Base-by-base conservation (phyloP, 176 grass and related monocot genomes). In the Eremochloa ophiuroides region DNA sequence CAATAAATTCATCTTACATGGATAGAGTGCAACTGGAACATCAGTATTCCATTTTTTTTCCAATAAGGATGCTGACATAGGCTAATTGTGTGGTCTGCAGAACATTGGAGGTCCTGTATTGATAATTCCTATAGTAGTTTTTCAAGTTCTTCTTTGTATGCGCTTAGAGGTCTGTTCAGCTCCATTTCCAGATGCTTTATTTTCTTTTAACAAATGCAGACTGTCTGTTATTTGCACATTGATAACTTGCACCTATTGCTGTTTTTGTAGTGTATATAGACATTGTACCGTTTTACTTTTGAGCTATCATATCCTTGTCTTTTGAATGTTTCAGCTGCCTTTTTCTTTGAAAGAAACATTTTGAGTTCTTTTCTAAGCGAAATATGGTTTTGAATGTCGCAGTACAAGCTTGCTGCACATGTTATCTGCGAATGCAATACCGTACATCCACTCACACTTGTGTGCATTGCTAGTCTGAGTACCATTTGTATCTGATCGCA, bases 121-220 rank as follows among this genome's bases (percentile, higher is more conserved):
- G 74, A 89, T 85, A 83, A 87, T 91, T 87, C 93, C 93, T 62
- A 63, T 85, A 27, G 43, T 89, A 69, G 28, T 73, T 83, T 91
- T 83, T 77, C 78, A 91, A 81, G 84, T 91, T 94, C 83, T 94
- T 80, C 78, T 94, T 18, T 91, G 93, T 85, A 87, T 89, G 93
- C 89, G 58, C 70, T 70, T 94, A 71, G 93, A 94, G 87, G 93
- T 94, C 22, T 89, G 76, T 71, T 77, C n/a, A 74, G 41, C 37
- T 82, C 41, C 25, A 69, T 66, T 67, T 44, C 63, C 20, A 69
- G 64, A 73, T 73, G 16, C 27, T 71, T 84, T 51, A 18, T 74
- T 44, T 14, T 35, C 48, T 31, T 75, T 12, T 42, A 79, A 55
- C 30, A 59, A 59, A 12, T 69, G 17, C 73, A 42, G 38, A 16